Base-by-base conservation (phyloP, 148 eudicot genomes). In the Amaranthus cruentus region DNA sequence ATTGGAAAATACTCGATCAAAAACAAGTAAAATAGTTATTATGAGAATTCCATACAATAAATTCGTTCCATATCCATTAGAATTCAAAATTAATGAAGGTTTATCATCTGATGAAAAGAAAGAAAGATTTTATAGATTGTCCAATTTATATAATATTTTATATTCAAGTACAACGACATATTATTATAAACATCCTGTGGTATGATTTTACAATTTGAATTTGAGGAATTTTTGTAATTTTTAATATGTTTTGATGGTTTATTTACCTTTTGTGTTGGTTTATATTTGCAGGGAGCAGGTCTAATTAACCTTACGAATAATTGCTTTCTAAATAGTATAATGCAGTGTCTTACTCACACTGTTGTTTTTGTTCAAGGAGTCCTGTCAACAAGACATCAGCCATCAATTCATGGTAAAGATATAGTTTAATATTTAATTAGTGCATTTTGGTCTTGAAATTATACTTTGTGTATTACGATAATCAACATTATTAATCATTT, bases 271-370 rank as follows among this genome's bases (percentile, higher is more conserved):
- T 15, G n/a, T 68, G 9, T 53, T 8, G 49, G 38, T 42, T 62
- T 67, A 62, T 18, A 54, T 56, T 73, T 72, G 77, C 74, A 90
- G 96, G 91, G 88, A 69, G 88, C 91, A 10, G 91, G 91, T 67
- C 81, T 90, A 46, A 81, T 49, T 5, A 90, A 90, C 73, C 62
- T 90, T 13, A 91, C 88, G n/a, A 86, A 88, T 73, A 90, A 91
- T 7, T 90, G 96, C 76, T 90, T 86, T 79, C 78, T 90, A 6
- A 90, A 90, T 83, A 86, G 87, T 1, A 78, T 90, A 58, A 52
- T 94, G 79, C 98, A 94, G 69, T 94, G 97, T 79, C 86, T 89
- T 66, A 88, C 85, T 1, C 97, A 94, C 70, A 88, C 93, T 3
- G 98, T 91, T 66, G 88, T 89, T 4, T 82, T 94, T 66, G 87